A percentile compares a stretch with the other conserved stretches of the same genome.
Evolutionary conservation across 2,329 filamentous ascomycete species (phyloP).

Genomic region (Botrytis fabae): DNA sequence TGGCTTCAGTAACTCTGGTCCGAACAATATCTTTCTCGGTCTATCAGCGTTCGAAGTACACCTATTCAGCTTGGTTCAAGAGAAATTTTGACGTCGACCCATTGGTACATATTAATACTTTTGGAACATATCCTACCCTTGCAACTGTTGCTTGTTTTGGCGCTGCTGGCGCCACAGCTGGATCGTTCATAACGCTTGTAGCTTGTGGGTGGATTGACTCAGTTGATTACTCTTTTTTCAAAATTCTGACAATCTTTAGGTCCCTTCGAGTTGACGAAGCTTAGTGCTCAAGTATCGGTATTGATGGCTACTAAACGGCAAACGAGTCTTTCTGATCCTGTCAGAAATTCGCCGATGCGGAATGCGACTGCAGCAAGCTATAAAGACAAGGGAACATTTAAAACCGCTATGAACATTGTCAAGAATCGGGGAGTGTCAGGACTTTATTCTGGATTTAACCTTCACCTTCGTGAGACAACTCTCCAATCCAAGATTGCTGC

Average conservation of each 20-base stretch:
- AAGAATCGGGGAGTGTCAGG: conserved; percentile 71
- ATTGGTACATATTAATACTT: conserved; percentile 68
- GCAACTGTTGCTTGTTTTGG: conserved; percentile 77
- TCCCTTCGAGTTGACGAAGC: conserved; percentile 86
- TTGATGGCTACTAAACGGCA: conserved; percentile 64
- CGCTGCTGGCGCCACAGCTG: conserved; percentile 74
- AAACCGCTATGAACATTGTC: conserved; percentile 75
- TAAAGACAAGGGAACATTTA: conserved; percentile 74
- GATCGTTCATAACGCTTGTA: conserved; percentile 75
- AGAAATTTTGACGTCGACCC: conserved; percentile 68
- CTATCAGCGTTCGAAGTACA: conserved; percentile 75
- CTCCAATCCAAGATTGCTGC: neutral
- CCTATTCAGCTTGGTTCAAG: conserved; percentile 69
- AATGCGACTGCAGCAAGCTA: conserved; percentile 58
- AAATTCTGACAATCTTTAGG: conserved; percentile 46
- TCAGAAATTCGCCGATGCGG: conserved; percentile 26
- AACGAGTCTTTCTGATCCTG: conserved; percentile 40
- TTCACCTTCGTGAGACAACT: conserved; percentile 68
- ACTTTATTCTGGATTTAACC: conserved; percentile 76
- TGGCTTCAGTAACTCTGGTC: conserved; percentile 75
- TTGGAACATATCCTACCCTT: conserved; percentile 68
- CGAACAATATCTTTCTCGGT: conserved; percentile 78
- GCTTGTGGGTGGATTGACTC: conserved; percentile 62
- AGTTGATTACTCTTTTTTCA: conserved; percentile 1
- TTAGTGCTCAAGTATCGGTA: conserved; percentile 82